These are phyloP conservation scores for Solioccasus polychromus DNA, from an alignment of 768 basidiomycete species.

Conservation along the genomic window DNA sequence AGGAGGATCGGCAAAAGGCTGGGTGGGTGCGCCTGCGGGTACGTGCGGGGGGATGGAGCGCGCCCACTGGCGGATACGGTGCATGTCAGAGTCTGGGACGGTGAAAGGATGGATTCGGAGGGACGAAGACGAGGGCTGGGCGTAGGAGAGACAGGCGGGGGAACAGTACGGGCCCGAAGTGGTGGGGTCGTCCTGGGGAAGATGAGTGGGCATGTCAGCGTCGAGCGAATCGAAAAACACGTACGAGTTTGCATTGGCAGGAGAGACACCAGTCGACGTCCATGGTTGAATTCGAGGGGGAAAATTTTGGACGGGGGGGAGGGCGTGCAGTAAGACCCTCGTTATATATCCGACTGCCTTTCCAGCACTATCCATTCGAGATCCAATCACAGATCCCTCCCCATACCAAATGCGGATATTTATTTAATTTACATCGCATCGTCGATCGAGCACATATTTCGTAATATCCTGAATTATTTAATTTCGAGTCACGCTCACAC, in stretches of 20 bases:
- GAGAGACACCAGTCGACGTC: constrained; percentile 72
- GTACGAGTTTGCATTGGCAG: constrained; percentile 58
- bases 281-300: constrained; percentile 33
- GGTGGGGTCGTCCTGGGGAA: constrained; percentile 28
- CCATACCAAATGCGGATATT: constrained; percentile 22
- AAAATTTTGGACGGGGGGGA: neutral
- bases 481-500: constrained; percentile 1
- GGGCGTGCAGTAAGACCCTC: constrained; percentile 1
- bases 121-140: constrained; percentile 37
- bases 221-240: constrained; percentile 24
- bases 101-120: neutral
- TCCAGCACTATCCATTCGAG: constrained; percentile 13
- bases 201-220: neutral
- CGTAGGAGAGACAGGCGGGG: constrained; percentile 36
- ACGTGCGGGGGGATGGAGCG: constrained; percentile 30
- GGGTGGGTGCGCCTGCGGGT: constrained; percentile 29
- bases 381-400: constrained; percentile 22
- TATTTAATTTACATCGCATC: constrained; percentile 33
- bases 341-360: constrained; percentile 32
- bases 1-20: constrained; percentile 25
- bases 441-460: constrained; percentile 29
- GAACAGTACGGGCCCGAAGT: constrained; percentile 53
- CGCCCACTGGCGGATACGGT: constrained; percentile 30
- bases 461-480: constrained; percentile 19
- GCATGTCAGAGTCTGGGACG: neutral